Percentiles rank a stretch among this genome's conserved stretches.
Conservation (phyloP, 495 filamentous ascomycete species). For the Lentithecium fluviatile region DNA sequence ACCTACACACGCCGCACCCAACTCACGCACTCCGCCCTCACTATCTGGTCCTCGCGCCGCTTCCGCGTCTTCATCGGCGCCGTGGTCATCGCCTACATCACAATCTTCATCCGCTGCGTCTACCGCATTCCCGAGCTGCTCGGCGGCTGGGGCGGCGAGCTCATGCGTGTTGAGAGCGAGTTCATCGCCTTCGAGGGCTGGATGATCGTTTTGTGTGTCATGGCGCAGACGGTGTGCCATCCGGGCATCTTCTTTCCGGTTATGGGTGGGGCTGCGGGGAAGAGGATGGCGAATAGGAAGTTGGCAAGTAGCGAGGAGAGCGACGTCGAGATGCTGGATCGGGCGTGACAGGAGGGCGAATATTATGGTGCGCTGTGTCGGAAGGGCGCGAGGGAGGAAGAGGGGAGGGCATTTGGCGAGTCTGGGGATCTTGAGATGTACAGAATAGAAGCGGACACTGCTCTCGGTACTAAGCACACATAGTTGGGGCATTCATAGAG, state of each 20-base stretch:
- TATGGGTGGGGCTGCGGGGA: too few relatives aligned
- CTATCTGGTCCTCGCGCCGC: constrained; percentile 12
- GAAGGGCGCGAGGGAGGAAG: too few relatives aligned
- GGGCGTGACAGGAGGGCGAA: too few relatives aligned
- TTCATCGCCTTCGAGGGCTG: constrained; percentile 61
- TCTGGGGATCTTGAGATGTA: too few relatives aligned
- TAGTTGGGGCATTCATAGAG: too few relatives aligned
- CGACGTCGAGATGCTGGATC: too few relatives aligned
- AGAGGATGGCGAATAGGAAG: too few relatives aligned
- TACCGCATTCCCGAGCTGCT: constrained; percentile 67
- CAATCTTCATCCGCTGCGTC: constrained; percentile 64
- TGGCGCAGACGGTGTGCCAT: constrained; percentile 51
- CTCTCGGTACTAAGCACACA: too few relatives aligned
- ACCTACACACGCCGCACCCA: constrained; percentile 2
- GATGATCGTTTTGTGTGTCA: constrained; percentile 52
- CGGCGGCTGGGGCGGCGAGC: constrained; percentile 64
- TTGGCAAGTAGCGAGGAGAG: too few relatives aligned
- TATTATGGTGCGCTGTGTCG: too few relatives aligned
- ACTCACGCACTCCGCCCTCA: neutral
- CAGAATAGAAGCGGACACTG: too few relatives aligned
- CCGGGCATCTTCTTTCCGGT: constrained; percentile 50
- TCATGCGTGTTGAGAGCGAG: constrained; percentile 65
- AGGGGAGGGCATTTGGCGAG: too few relatives aligned
- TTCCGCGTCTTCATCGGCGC: constrained; percentile 49
- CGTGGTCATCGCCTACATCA: constrained; percentile 56